Percentiles rank a stretch among this genome's conserved stretches.
These are phyloP conservation scores for Epichloe baconii DNA, from an alignment of 2,329 filamentous ascomycete genomes.

Conservation along the genomic window DNA sequence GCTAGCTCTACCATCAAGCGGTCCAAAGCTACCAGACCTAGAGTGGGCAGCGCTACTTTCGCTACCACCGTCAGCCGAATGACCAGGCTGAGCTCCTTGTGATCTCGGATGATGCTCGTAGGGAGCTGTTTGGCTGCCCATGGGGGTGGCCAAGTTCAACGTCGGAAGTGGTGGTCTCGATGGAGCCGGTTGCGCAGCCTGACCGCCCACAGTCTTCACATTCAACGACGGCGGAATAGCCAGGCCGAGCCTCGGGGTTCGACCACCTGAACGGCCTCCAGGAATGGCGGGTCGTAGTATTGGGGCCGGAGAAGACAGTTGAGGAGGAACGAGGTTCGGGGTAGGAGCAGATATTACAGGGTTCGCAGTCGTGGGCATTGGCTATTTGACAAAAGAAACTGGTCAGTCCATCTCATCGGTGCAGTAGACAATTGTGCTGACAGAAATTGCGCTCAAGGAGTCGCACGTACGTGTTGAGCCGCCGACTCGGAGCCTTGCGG, in stretches of 20 bases:
- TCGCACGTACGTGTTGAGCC: constrained; percentile 10
- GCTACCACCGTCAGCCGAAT: constrained; percentile 62
- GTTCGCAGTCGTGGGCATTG: constrained; percentile 10
- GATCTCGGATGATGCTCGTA: constrained; percentile 48
- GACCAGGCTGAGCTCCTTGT: constrained; percentile 41
- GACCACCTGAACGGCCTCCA: constrained; percentile 49
- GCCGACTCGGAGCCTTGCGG: constrained; percentile 10
- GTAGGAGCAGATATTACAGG: constrained; percentile 18
- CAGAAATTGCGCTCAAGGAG: background rate
- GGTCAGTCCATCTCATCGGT: background rate
- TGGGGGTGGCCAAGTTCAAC: constrained; percentile 75
- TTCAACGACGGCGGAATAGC: constrained; percentile 83
- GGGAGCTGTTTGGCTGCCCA: constrained; percentile 63
- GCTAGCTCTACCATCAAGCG: constrained; percentile 60
- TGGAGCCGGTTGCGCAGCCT: constrained; percentile 19
- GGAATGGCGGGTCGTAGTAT: constrained; percentile 74
- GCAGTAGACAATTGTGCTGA: background rate
- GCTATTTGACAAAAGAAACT: constrained; percentile 5
- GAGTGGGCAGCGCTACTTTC: constrained; percentile 70
- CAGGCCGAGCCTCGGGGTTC: constrained; percentile 68
- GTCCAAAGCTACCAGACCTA: constrained; percentile 71
- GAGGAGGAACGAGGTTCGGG: constrained; percentile 33
- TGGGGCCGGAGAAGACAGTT: constrained; percentile 65
- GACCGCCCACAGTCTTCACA: constrained; percentile 58
- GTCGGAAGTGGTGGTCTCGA: constrained; percentile 53